These are phyloP conservation scores for Ricinus communis DNA, from an alignment of 345 rosid species.

Conservation along the genomic window DNA sequence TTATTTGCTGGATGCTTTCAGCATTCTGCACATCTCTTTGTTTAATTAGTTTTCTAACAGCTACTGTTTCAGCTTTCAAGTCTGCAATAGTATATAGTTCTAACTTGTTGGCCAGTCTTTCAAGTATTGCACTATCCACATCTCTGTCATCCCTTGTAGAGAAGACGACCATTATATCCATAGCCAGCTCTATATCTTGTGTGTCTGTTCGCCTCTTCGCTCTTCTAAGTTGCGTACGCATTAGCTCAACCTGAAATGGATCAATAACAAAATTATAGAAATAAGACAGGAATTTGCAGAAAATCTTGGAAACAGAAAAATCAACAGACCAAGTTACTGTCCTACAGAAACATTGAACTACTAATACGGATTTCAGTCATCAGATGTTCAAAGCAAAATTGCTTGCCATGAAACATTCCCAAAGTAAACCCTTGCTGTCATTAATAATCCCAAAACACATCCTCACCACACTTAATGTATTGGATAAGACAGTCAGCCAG, in stretches of 20 bases:
- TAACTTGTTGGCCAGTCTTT: slow-evolving; percentile 56
- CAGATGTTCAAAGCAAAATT: neutral
- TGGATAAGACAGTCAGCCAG: neutral
- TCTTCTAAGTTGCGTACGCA: slow-evolving; percentile 52
- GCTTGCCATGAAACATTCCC: neutral
- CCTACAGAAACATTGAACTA: no score
- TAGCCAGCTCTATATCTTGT: slow-evolving; percentile 61
- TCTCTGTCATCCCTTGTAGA: slow-evolving; percentile 47
- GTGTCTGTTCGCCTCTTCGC: slow-evolving; percentile 56
- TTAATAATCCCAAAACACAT: neutral
- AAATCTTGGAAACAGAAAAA: neutral
- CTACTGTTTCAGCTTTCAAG: slow-evolving; percentile 44
- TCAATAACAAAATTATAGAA: slow-evolving; percentile 5
- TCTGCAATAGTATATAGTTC: slow-evolving; percentile 52
- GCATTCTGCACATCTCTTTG: slow-evolving; percentile 36
- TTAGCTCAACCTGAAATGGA: slow-evolving; percentile 49
- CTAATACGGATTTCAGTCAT: neutral
- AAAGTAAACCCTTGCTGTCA: neutral
- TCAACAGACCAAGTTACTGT: neutral
- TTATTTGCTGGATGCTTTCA: slow-evolving; percentile 41
- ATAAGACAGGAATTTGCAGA: neutral
- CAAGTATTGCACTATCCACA: slow-evolving; percentile 51
- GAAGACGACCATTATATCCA: slow-evolving; percentile 65
- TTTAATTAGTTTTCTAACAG: slow-evolving; percentile 41
- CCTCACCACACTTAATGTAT: neutral